Percentiles rank a stretch among this genome's conserved stretches.
These are phyloP conservation scores for Marasmius sp. DNA, from an alignment of 1,284 basidiomycete species.

Conservation along the genomic window DNA sequence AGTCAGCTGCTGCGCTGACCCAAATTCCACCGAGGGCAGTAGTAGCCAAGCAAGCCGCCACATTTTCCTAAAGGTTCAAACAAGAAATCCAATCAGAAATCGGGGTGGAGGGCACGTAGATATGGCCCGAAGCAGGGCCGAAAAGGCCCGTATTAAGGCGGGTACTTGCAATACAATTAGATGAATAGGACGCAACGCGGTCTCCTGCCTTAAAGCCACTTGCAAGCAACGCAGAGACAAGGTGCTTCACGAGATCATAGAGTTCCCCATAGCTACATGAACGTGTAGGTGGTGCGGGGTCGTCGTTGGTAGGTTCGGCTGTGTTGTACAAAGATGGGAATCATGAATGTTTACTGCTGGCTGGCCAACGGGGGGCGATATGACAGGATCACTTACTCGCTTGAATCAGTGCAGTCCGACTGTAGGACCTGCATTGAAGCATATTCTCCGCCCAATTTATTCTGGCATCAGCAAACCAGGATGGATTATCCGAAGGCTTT, in stretches of 20 bases:
- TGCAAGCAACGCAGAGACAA: slow-evolving; percentile 61
- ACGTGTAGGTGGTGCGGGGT: slow-evolving; percentile 45
- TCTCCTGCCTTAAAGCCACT: slow-evolving; percentile 71
- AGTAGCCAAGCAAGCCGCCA: slow-evolving; percentile 75
- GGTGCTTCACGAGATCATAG: slow-evolving; percentile 58
- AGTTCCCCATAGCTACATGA: slow-evolving; percentile 61
- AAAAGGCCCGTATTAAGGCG: neutral
- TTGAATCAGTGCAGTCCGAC: slow-evolving; percentile 76
- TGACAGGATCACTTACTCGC: slow-evolving; percentile 48
- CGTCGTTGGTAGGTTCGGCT: slow-evolving; percentile 63
- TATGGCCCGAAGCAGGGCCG: too few species aligned
- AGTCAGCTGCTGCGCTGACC: slow-evolving; percentile 87
- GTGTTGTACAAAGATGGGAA: slow-evolving; percentile 7
- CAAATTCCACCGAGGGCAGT: slow-evolving; percentile 77
- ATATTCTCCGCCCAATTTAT: slow-evolving; percentile 91
- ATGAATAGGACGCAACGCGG: slow-evolving; percentile 78
- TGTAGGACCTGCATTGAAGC: slow-evolving; percentile 56
- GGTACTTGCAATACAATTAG: slow-evolving; percentile 70
- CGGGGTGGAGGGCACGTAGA: neutral
- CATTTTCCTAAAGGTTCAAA: slow-evolving; percentile 54
- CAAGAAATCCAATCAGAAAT: neutral
- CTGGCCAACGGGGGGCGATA: slow-evolving; percentile 11
- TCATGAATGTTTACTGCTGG: slow-evolving; percentile 6
- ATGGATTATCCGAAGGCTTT: slow-evolving; percentile 69
- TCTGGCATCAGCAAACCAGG: slow-evolving; percentile 72